Base-by-base conservation (phyloP, 805 yeast species). In the Tetrapisispora nanseiensis region DNA sequence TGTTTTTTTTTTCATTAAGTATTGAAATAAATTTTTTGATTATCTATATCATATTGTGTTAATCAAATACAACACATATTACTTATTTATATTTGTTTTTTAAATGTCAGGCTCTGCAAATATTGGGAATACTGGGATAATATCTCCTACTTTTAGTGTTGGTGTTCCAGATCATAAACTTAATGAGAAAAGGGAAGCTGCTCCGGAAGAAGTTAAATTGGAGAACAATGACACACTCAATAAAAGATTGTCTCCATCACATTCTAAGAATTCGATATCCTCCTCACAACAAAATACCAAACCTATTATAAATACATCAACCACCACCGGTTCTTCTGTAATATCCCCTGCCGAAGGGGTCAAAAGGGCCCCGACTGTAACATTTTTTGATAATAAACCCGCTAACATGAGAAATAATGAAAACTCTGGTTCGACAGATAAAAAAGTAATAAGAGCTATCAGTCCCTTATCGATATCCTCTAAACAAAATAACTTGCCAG, bases 281-380 rank as follows among this genome's bases (percentile, higher is more conserved):
- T 21, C 28, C 3, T 21, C 21, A 5, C 20, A 7, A 13, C 41
- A 39, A 33, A 26, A 23, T 18, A 39, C 42, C 6, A 59, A 55
- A 33, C 53, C 62, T n/a, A 59, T 59, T 19, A 59, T 59, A 57
- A 57, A 57, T 34, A 52, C 44, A 1, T 50, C 55, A 26, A 59
- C 58, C 5, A 53, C 58, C 4, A 55, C 64, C 0, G 64, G 62
- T 7, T 62, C 62, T 7, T 57, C 56, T 8, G 56, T 59, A 3
- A 51, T 49, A 26, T 50, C 57, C 1, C 61, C 64, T 1, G 61
- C 49, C 32, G 47, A 56, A 2, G 61, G 61, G 3, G 31, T 57
- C 33, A 56, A 59, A 44, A 46, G 61, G 42, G 54, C 55, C 5
- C 61, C 64, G 1, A 56, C 62, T 9, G 64, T 59, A 9, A 59